Conservation (phyloP, 352 stramenopile genomes). For the Phytophthora foliorum region DNA sequence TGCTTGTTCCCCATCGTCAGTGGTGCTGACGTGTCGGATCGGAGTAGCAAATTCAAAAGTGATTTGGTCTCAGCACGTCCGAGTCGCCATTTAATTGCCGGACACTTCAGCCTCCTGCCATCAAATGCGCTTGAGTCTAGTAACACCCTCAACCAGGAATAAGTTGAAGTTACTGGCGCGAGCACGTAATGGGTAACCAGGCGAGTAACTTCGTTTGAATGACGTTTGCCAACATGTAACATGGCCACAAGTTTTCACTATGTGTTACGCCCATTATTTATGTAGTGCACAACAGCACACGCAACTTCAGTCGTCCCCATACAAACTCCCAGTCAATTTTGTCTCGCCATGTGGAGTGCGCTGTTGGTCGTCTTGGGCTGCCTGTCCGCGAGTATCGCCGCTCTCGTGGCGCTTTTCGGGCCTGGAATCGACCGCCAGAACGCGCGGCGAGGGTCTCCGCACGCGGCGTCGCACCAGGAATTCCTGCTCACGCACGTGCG, state of each 20-base stretch:
- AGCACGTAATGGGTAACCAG: no score
- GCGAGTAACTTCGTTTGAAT: no score
- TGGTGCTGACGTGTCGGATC: neutral
- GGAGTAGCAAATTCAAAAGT: conserved; percentile 2
- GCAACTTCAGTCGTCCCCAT: conserved; percentile 2
- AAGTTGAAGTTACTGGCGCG: conserved; percentile 1
- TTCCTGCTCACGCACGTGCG: conserved; percentile 66
- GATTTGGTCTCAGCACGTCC: conserved; percentile 4
- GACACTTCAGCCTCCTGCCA: no score
- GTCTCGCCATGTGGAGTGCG: conserved; percentile 30
- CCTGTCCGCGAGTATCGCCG: conserved; percentile 30
- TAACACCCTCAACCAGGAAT: no score
- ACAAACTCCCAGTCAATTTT: conserved; percentile 4
- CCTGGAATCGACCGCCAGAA: conserved; percentile 67
- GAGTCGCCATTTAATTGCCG: no score
- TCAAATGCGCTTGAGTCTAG: no score
- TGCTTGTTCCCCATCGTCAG: conserved; percentile 13
- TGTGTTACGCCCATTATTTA: no score
- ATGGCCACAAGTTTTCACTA: no score
- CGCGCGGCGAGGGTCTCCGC: conserved; percentile 46
- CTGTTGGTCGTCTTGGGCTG: conserved; percentile 22
- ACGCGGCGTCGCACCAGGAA: conserved; percentile 53
- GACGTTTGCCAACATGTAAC: no score
- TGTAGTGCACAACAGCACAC: no score
- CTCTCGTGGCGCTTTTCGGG: conserved; percentile 56